Percentiles rank a stretch among this genome's conserved stretches.
phyloP scores from a whole-genome alignment of 2,329 filamentous ascomycete species.

The Rutstroemia sp. region DNA sequence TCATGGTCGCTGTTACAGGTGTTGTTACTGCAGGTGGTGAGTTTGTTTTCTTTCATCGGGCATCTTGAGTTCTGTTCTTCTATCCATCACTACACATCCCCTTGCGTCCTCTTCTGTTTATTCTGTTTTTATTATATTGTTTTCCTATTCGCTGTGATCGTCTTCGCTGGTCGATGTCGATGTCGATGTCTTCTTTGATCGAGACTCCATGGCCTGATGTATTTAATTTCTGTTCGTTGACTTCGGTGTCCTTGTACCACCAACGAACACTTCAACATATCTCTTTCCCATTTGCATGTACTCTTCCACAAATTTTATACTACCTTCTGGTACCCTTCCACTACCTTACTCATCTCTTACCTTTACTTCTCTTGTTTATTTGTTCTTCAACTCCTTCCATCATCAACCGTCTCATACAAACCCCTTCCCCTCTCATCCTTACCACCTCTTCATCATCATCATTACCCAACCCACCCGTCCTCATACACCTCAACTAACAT shows the following conservation, averaged over 20 bases:
- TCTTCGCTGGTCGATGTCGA: too few relatives aligned
- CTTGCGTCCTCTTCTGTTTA: too few relatives aligned
- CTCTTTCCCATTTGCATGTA: not conserved
- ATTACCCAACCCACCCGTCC: not conserved
- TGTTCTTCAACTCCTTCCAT: not conserved
- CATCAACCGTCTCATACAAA: not conserved
- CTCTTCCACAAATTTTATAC: too few relatives aligned
- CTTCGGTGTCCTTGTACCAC: not conserved
- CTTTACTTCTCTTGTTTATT: not conserved
- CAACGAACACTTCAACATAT: not conserved
- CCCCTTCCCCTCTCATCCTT: not conserved
- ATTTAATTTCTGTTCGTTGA: not conserved
- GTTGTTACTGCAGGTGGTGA: constrained; percentile 7
- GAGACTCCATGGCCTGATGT: too few relatives aligned
- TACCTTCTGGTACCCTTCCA: not conserved
- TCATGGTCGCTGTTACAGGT: constrained; percentile 8
- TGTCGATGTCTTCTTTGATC: too few relatives aligned
- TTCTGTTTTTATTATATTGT: too few relatives aligned
- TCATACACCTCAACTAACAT: not conserved
- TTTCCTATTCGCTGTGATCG: too few relatives aligned
- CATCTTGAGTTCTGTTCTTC: not conserved
- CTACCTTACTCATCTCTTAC: not conserved
- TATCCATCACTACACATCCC: not conserved
- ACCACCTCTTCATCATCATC: not conserved
- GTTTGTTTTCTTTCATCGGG: not conserved